phyloP scores from a whole-genome alignment of 2,329 filamentous ascomycete genomes.

The Alternaria brassicae region DNA sequence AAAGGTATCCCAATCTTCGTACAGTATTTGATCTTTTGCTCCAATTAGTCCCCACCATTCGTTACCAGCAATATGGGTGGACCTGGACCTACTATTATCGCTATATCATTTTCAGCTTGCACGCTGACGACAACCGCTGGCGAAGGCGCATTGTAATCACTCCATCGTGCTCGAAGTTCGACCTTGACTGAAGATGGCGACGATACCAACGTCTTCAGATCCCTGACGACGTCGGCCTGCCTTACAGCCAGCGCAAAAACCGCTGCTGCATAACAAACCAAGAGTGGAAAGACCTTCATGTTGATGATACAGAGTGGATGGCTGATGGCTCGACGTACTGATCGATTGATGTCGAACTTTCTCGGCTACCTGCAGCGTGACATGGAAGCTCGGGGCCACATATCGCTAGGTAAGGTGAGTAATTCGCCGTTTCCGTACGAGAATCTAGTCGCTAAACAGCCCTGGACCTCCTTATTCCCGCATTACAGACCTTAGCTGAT shows the following conservation, averaged over 20 bases:
- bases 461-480: background rate
- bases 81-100: conserved; percentile 21
- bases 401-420: background rate
- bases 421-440: background rate
- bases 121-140: conserved; percentile 32
- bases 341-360: conserved; percentile 9
- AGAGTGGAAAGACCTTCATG: conserved; percentile 23
- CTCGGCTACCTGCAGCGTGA: background rate
- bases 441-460: background rate
- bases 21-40: conserved; percentile 33
- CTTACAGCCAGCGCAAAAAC: conserved; percentile 21
- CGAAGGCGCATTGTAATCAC: conserved; percentile 25
- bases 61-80: background rate
- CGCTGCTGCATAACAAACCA: conserved; percentile 17
- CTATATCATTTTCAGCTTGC: conserved; percentile 30
- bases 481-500: background rate
- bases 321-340: conserved; percentile 1
- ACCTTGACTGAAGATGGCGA: conserved; percentile 20
- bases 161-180: conserved; percentile 32
- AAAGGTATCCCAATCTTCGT: conserved; percentile 28
- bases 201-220: conserved; percentile 22
- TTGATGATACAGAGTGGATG: conserved; percentile 9
- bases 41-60: background rate
- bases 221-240: conserved; percentile 17
- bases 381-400: background rate